Base-by-base conservation (phyloP, 495 filamentous ascomycete genomes). In the Jackrogersella multiformis region DNA sequence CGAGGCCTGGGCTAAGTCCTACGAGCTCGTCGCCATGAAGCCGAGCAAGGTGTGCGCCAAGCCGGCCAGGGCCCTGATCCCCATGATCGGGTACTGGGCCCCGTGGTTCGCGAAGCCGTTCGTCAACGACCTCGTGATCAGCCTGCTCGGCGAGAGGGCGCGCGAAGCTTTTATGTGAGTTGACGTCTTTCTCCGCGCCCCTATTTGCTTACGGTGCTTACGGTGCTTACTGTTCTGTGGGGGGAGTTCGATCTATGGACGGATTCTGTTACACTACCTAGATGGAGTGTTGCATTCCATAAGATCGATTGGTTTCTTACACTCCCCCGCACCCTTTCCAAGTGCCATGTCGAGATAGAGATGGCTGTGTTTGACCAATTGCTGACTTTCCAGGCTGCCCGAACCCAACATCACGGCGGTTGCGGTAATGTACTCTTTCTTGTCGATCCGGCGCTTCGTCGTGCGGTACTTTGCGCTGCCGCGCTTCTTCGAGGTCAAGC, bases 151-250 rank as follows among this genome's bases (percentile, higher is more conserved):
- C 55, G 84, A 86, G 26, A 79, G 87, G 15, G 72, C 90, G 49
- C 77, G 89, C 8, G 82, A 76, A 39, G 87, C 88, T 3, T 91
- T 92, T 85, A 70, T 86, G 87, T 89, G 75, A 77, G 85, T 76
- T 23, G 10, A 18, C 18, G 12, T 7, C 28, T 16, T n/a, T 36
- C 15, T 53, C 13, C 9, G 0, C 13, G n/a, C 20, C 42, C 36
- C 10, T 24, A 24, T 45, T 45, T 20, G 8, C 10, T 24, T 58
- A 5, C 1, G 7, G 12, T 24, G 0, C 32, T 24, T 34, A 6
- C 30, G 16, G 48, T 24, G 0, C 32, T 24, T 34, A 6, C 30
- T 8, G 48, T 23, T 4, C 21, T 45, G 16, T 42, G 39, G 16
- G n/a, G 18, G 28, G 28, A 3, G 3, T 6, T 42, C 28, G 3